Base-by-base conservation (phyloP, 768 basidiomycete genomes). In the Amanita thiersii region DNA sequence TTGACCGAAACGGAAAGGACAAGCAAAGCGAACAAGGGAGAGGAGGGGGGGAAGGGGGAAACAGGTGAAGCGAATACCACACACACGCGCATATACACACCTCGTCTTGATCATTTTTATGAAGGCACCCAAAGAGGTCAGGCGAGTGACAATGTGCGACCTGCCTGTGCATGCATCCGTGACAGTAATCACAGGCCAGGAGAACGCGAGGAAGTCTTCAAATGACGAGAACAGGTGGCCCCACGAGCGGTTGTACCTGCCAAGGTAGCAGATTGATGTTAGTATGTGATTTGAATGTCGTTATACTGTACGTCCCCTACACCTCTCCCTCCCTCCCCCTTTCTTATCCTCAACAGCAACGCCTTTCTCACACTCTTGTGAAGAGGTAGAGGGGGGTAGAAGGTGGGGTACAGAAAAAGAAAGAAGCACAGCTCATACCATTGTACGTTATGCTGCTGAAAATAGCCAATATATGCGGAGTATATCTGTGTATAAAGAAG, bases 81-180 rank as follows among this genome's bases (percentile, higher is more conserved):
- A 37, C 18, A 29, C 29, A 34, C 34, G 40, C 25, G 14, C 32
- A 41, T 31, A 23, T 21, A 48, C 52, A 12, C 47, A 79, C 83
- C 86, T 73, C 2, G 82, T 85, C 62, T 85, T 85, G 52, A 90
- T 79, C 86, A 89, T 90, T 62, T 81, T 85, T 36, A 86, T 58
- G 51, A 90, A 90, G 1, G 84, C 79, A 3, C 73, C 71, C 36
- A 90, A 69, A 23, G 81, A 81, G 3, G 68, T 78, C 47, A 77
- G 60, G 35, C 82, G 73, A n/a, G 86, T 88, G 17, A 85, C 85
- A 41, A 90, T 81, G 56, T 89, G 86, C 0, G 84, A 76, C 47
- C 71, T 70, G 12, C 83, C 80, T 1, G 87, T 85, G 56, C 68
- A 71, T 31, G 67, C 55, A 55, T 88, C 84, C 25, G 87, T 88